Base-by-base conservation (phyloP, 2,329 filamentous ascomycete genomes). In the Neonectria neomacrospora region DNA sequence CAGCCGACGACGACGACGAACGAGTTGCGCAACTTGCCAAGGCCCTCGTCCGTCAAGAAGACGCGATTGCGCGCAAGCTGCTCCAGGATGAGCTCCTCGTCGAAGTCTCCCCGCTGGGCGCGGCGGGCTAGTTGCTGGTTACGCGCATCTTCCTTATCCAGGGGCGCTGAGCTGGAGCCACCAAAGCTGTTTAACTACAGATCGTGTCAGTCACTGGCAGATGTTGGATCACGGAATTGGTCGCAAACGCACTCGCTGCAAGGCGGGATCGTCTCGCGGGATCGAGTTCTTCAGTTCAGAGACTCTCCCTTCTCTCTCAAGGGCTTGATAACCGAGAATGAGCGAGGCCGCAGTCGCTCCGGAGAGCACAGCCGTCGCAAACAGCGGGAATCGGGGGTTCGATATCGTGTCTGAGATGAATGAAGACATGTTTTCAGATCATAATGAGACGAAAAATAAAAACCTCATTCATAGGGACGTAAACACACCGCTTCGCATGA, bases 21-120 rank as follows among this genome's bases (percentile, higher is more conserved):
- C 1, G 95, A 88, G 50, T 86, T 84, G 12, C 95, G 91, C 30
- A 99, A 86, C 74, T 91, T 93, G 16, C 84, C 82, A 11, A 99
- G 86, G 0, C 96, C 96, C 8, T 90, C 89, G 30, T 95, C 89
- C 14, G 87, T 93, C 11, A 99, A 87, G 75, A 99, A 99, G 30
- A 96, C 94, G 57, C 92, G 88, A 77, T 97, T 98, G 53, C 96
- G 90, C 2, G 95, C 94, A 12, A 99, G 86, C 78, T 99, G 96
- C 80, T 99, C 96, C 50, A 97, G 86, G 61, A 98, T 95, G 45
- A 99, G 86, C 72, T 96, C 94, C 71, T 90, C 86, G 72, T 90
- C 87, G 70, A 88, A 90, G 74, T 90, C 86, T 54, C 88, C 88
- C 11, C 81, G 82, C 66, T 88, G 87, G 0, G 88, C 88, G 18